Evolutionary conservation across 2,329 filamentous ascomycete genomes (phyloP).

Genomic region (Cercospora sp.): DNA sequence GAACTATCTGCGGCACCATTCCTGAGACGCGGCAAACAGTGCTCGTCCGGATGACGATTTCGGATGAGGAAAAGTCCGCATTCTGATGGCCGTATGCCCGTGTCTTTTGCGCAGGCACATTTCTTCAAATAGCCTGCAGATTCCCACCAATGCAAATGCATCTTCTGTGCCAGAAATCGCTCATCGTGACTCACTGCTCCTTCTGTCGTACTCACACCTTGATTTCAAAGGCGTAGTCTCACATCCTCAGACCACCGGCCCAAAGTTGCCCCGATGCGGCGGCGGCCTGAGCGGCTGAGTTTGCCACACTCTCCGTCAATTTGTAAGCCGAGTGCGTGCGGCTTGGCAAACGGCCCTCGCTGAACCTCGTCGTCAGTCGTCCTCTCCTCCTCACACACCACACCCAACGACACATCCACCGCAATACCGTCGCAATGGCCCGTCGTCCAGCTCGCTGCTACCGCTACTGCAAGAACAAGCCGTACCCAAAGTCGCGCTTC

Average conservation of each 20-base stretch:
- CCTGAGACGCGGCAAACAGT: neutral
- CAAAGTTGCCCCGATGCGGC: neutral
- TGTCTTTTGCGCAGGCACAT: neutral
- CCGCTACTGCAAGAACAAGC: slow-evolving; percentile 99
- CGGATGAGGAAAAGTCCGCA: neutral
- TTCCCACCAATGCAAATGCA: neutral
- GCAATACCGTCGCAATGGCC: slow-evolving; percentile 85
- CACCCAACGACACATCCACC: slow-evolving; percentile 47
- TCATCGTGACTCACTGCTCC: neutral
- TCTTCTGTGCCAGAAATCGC: neutral
- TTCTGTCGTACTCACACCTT: neutral
- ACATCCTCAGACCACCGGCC: neutral
- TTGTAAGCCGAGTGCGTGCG: slow-evolving; percentile 8
- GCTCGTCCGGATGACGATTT: neutral
- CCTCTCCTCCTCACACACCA: slow-evolving; percentile 35
- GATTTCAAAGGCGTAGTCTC: neutral
- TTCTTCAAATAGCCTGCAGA: neutral
- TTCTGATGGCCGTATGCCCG: neutral
- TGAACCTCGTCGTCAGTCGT: slow-evolving; percentile 26
- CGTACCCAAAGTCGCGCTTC: slow-evolving; percentile 99
- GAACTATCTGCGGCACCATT: neutral
- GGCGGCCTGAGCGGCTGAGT: slow-evolving; percentile 1
- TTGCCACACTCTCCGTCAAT: slow-evolving; percentile 2
- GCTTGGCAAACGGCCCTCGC: slow-evolving; percentile 3
- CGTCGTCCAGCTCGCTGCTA: slow-evolving; percentile 98